Base-by-base conservation (phyloP, 2,329 filamentous ascomycete species). In the Ophiocordyceps polyrhachis-furcata region DNA sequence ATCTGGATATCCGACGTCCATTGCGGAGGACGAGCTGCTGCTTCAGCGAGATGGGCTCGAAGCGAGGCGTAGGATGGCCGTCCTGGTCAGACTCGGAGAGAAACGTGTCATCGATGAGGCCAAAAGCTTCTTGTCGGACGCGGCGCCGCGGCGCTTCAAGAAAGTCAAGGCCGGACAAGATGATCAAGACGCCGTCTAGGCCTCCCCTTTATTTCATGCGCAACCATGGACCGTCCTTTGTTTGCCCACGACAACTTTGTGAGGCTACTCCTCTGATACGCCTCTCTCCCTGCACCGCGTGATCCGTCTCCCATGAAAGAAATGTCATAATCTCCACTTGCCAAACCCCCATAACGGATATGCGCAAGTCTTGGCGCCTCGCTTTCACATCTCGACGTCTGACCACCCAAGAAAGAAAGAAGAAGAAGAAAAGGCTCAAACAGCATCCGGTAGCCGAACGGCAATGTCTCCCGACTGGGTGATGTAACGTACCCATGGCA, bases 401-500 rank as follows among this genome's bases (percentile, higher is more conserved):
- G 25, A 11, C 25, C 25, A 28, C 25, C 25, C 25, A 28, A 28
- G 9, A 11, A 7, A 38, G n/a, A 11, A 17, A 17, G 14, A n/a
- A n/a, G 9, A 8, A 31, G 2, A 14, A 14, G 4, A n/a, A 3
- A 32, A 14, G 15, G 31, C 31, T 73, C 69, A 86, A 64, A 83
- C 81, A 50, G 81, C 83, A 61, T 96, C 89, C n/a, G 89, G 89
- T 63, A 96, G 72, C 55, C 89, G 76, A 48, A 96, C 88, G 23
- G 89, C 87, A 59, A 96, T 96, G 60, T 96, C 89, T 52, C 89
- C 89, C 14, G 87, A 94, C 64, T 96, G 91, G 51, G 89, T 98
- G 58, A 98, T 98, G 66, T 98, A 98, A 57, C 91, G 78, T 23
- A 98, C 91, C 91, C 91, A 98, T 1, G 91, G 91, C 44, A 96